Evolutionary conservation across 768 basidiomycete genomes (phyloP), one percentile per base, ranked within the genome.

Genomic region (Rhizopogon roseolus): DNA sequence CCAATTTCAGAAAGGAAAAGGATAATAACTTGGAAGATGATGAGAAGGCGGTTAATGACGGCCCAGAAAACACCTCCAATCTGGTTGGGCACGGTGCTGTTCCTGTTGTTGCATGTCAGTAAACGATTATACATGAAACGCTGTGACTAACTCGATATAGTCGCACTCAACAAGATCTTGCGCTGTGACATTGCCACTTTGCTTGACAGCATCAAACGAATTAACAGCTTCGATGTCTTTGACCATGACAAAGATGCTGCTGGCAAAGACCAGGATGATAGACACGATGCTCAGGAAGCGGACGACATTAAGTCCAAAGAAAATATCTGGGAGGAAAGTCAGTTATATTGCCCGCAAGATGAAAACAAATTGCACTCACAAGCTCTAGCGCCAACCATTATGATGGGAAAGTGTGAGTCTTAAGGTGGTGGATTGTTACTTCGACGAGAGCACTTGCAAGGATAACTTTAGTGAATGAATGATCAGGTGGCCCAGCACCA

Each of bases 11-110:
- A 88, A 54, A 93, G 55, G 57, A 93, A 70, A 63, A 96, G 84
- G 32, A 92, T 76, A 62, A 93, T 67, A 56, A 86, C 81, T 74
- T 94, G 89, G 69, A 89, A 85, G 57, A 93, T 82, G 68, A 96
- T 91, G 68, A 96, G 81, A 53, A 96, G 78, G 55, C 90, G 79
- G 70, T 92, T 91, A 57, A 95, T 74, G 57, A 96, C 84, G 5
- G 90, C 89, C 90, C 93, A 97, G 72, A 97, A 96, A 8, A 82
- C 81, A 27, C 93, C 93, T 17, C 90, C 93, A 29, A 90, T 81
- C 67, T 96, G 93, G 69, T 92, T 91, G 4, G 93, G 93, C 5
- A 97, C 91, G 2, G 91, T 91, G 68, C 85, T 90, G 45, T 68
- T 62, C 54, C 82, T 87, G 58, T 73, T 81, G 53, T 53, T 57